phyloP scores from a whole-genome alignment of 768 basidiomycete species.

The Pholiota conissans region DNA sequence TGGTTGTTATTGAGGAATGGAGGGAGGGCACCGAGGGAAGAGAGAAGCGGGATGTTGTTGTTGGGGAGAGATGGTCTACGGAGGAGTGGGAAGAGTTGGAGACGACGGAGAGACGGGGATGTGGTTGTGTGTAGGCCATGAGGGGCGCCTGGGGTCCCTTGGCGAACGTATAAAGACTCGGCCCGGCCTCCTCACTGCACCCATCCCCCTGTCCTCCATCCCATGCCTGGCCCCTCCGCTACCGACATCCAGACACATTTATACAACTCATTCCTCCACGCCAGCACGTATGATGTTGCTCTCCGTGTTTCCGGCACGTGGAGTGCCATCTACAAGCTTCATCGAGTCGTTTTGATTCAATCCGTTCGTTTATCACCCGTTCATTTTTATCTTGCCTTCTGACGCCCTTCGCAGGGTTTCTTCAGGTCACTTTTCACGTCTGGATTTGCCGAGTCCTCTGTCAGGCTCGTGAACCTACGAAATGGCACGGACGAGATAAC shows the following conservation, averaged over 20 bases:
- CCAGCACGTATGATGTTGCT: slow-evolving; percentile 76
- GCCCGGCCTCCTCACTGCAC: neutral
- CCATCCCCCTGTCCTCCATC: slow-evolving; percentile 26
- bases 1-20: slow-evolving; percentile 37
- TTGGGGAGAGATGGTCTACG: slow-evolving; percentile 53
- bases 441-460: slow-evolving; percentile 67
- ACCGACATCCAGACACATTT: slow-evolving; percentile 72
- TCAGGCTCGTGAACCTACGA: slow-evolving; percentile 24
- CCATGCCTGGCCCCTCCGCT: slow-evolving; percentile 44
- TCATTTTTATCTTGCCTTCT: neutral
- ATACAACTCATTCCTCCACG: slow-evolving; percentile 70
- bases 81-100: slow-evolving; percentile 60
- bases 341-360: slow-evolving; percentile 87
- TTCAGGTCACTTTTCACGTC: slow-evolving; percentile 85
- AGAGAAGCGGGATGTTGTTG: slow-evolving; percentile 69
- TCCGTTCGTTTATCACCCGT: slow-evolving; percentile 44
- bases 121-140: slow-evolving; percentile 61
- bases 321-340: slow-evolving; percentile 76
- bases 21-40: slow-evolving; percentile 57
- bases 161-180: slow-evolving; percentile 14
- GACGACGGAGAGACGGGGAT: slow-evolving; percentile 67
- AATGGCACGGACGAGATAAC: slow-evolving; percentile 55
- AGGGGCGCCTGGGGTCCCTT: slow-evolving; percentile 17
- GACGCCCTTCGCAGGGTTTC: slow-evolving; percentile 61
- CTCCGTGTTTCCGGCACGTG: slow-evolving; percentile 65